Evolutionary conservation across 441 rosid genomes (phyloP).

Genomic region (Croton setiger): DNA sequence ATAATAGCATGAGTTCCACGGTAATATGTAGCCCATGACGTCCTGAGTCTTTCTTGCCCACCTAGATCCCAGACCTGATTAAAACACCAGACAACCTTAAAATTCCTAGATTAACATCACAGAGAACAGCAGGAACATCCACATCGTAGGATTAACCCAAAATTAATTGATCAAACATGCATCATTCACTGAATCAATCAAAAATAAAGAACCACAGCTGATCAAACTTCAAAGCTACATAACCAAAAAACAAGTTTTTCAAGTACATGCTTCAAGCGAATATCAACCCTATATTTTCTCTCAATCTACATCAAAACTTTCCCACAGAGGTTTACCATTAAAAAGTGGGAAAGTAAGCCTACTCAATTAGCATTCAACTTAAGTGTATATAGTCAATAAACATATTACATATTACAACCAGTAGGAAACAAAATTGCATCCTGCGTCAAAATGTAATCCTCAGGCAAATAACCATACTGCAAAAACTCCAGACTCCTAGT

Average conservation of each 20-base stretch:
- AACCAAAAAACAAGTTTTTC: neutral
- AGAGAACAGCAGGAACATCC: neutral
- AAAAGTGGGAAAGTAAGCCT: too few species aligned
- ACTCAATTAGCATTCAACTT: neutral
- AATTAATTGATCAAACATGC: neutral
- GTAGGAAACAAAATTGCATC: neutral
- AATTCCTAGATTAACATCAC: neutral
- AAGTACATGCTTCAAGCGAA: neutral
- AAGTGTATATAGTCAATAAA: too few species aligned
- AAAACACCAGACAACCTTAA: neutral
- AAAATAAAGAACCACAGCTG: neutral
- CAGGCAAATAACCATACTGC: neutral
- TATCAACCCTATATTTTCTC: neutral
- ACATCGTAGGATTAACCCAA: neutral
- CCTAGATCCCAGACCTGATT: constrained; percentile 93
- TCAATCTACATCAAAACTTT: neutral
- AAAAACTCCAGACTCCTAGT: neutral
- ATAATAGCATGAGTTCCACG: constrained; percentile 93
- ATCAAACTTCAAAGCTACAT: neutral
- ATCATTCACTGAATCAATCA: neutral
- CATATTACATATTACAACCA: too few species aligned
- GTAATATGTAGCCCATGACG: constrained; percentile 95
- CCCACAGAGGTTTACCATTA: neutral
- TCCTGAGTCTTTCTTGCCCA: constrained; percentile 86
- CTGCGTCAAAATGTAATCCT: neutral